Evolutionary conservation across 805 yeast species (phyloP).

Genomic region (Lipomyces anomalus): DNA sequence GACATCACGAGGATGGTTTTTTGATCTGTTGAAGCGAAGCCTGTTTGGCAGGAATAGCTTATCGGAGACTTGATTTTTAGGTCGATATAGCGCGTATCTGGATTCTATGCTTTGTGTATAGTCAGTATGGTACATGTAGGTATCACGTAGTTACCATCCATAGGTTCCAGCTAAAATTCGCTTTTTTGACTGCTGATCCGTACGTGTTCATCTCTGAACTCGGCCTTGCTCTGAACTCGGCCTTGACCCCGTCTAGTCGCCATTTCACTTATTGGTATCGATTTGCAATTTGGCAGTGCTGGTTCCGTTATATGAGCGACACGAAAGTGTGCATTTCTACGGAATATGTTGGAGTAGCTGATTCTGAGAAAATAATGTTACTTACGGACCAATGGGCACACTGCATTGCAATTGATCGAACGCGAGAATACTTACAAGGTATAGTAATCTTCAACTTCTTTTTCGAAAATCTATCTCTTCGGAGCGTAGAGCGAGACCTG

Average conservation of each 20-base stretch:
- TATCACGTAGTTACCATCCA: no score
- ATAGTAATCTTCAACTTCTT: neutral
- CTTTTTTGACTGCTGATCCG: neutral
- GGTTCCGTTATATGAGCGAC: no score
- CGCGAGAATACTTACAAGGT: neutral
- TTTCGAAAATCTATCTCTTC: neutral
- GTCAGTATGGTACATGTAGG: no score
- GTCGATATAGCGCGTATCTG: no score
- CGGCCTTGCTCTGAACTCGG: no score
- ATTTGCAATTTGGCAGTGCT: no score
- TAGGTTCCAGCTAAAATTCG: neutral
- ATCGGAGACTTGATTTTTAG: conserved; percentile 35
- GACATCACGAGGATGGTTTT: conserved; percentile 34
- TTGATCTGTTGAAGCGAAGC: conserved; percentile 41
- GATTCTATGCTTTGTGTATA: no score
- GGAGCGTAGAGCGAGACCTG: neutral
- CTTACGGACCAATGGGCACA: no score
- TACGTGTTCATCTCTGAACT: neutral
- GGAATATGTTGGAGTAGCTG: neutral
- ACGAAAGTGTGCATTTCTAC: no score
- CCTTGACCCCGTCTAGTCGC: neutral
- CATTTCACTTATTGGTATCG: neutral
- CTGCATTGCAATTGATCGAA: no score
- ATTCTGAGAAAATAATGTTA: neutral
- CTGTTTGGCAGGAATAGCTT: conserved; percentile 42